Conservation (phyloP, 2,329 filamentous ascomycete genomes). For the Colletotrichum musae region DNA sequence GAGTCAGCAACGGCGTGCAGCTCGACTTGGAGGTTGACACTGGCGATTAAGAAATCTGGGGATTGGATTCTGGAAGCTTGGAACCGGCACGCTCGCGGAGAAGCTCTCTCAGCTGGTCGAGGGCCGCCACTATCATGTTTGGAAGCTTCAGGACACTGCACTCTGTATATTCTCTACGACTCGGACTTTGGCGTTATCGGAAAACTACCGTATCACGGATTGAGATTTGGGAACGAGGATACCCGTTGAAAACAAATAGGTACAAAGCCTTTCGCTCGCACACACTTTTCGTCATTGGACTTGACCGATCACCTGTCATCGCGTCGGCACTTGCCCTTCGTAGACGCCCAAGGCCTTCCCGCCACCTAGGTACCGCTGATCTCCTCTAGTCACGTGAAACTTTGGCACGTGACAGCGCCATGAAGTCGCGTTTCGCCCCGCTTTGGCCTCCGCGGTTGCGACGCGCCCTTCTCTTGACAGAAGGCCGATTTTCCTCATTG, state of each 20-base stretch:
- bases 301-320: too few species aligned
- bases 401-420: conserved; percentile 26
- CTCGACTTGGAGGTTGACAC: conserved; percentile 74
- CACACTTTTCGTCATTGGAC: too few species aligned
- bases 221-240: conserved; percentile 19
- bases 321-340: too few species aligned
- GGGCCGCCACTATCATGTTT: background rate
- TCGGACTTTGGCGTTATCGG: conserved; percentile 28
- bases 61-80: background rate
- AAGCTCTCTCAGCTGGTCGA: background rate
- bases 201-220: conserved; percentile 6
- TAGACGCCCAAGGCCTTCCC: too few species aligned
- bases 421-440: conserved; percentile 6
- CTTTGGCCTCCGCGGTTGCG: conserved; percentile 14
- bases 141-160: background rate
- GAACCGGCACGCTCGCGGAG: background rate
- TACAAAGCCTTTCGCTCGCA: too few species aligned
- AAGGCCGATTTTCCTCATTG: conserved; percentile 1
- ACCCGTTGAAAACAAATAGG: conserved; percentile 11
- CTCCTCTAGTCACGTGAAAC: background rate
- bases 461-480: conserved; percentile 41
- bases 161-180: background rate
- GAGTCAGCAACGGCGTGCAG: conserved; percentile 90
- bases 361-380: too few species aligned
- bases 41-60: conserved; percentile 61